phyloP scores from a whole-genome alignment of 139 green algal genomes.

The Chlamydomonas sp. region DNA sequence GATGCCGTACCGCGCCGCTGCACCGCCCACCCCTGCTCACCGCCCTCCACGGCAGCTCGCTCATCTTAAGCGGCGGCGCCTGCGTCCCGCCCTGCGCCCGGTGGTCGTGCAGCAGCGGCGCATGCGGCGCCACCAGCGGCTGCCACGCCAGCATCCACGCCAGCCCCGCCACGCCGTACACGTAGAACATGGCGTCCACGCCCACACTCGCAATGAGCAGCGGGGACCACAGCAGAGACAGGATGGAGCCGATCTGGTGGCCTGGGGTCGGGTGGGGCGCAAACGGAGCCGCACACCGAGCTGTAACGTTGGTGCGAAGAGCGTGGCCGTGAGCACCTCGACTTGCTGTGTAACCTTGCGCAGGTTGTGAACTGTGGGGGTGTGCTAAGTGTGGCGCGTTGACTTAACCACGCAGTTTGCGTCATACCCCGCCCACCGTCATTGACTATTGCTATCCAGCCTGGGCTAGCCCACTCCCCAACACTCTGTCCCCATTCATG shows the following conservation, averaged over 20 bases:
- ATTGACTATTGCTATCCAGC: no score
- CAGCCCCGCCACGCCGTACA: slow-evolving; percentile 48
- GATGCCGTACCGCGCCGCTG: not conserved
- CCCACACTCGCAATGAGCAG: slow-evolving; percentile 10
- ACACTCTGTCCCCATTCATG: no score
- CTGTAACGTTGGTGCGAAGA: no score
- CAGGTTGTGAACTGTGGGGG: no score
- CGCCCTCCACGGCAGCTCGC: slow-evolving; percentile 37
- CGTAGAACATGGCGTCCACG: slow-evolving; percentile 42
- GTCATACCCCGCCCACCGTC: no score
- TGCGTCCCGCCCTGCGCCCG: not conserved
- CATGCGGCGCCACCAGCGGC: slow-evolving; percentile 25
- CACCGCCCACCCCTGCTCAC: not conserved
- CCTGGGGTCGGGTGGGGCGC: not conserved
- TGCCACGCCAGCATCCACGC: slow-evolving; percentile 48
- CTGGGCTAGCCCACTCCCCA: no score
- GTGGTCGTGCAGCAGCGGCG: slow-evolving; percentile 23
- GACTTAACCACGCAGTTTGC: no score
- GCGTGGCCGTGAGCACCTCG: no score
- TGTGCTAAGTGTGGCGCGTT: no score
- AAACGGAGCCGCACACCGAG: no score
- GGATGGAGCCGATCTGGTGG: slow-evolving; percentile 47
- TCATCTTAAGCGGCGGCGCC: not conserved
- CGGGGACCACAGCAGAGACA: slow-evolving; percentile 35
- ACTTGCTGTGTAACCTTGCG: no score